These are phyloP conservation scores for Neurospora discreta DNA, from an alignment of 495 filamentous ascomycete genomes.

Conservation along the genomic window DNA sequence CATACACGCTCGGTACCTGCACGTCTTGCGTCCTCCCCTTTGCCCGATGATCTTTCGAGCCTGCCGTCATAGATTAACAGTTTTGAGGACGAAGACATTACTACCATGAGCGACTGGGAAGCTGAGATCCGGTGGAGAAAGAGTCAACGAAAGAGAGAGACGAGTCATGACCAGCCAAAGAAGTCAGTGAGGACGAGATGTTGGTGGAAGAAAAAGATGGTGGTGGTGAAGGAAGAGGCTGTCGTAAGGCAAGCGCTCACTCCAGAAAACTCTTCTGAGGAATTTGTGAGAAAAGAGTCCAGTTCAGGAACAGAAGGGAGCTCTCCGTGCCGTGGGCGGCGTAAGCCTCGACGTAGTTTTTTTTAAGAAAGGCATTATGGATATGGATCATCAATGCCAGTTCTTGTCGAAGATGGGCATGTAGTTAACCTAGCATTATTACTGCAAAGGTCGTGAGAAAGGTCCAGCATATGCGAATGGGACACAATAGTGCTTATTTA, in stretches of 20 bases:
- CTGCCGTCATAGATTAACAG: not conserved
- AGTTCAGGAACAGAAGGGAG: not conserved
- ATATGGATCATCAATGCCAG: not conserved
- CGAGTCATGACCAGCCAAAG: not conserved
- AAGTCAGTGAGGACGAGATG: not conserved
- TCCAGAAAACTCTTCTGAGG: not conserved
- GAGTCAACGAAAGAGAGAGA: not conserved
- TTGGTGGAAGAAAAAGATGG: not conserved
- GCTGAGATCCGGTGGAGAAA: not conserved
- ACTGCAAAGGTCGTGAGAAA: not conserved
- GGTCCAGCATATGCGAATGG: not conserved
- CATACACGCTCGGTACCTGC: not conserved
- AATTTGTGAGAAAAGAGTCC: not conserved
- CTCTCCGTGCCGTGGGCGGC: not conserved
- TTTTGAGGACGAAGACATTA: not conserved
- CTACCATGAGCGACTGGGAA: not conserved
- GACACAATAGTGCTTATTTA: not conserved
- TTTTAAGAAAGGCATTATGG: not conserved
- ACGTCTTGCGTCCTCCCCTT: not conserved
- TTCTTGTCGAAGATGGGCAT: not conserved
- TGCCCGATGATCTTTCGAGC: not conserved
- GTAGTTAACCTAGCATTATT: not conserved
- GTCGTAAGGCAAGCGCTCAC: not conserved
- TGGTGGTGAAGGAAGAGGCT: not conserved
- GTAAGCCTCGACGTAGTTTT: not conserved